phyloP scores from a whole-genome alignment of 441 rosid species.

The Arabidopsis hybrid region DNA sequence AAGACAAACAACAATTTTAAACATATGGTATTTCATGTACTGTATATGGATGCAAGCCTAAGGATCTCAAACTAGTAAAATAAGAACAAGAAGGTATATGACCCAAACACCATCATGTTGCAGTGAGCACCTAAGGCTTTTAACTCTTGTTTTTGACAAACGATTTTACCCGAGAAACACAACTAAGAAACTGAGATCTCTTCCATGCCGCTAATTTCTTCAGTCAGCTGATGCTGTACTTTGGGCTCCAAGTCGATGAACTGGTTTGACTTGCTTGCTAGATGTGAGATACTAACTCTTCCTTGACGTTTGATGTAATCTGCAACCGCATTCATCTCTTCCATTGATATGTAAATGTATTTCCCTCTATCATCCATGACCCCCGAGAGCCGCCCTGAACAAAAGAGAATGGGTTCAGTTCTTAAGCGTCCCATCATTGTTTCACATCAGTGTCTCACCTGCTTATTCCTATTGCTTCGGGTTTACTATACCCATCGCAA shows the following conservation, averaged over 20 bases:
- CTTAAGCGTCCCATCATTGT: not conserved
- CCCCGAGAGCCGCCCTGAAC: conserved; percentile 84
- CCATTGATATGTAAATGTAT: conserved; percentile 91
- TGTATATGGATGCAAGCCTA: conserved; percentile 14
- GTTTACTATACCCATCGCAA: not conserved
- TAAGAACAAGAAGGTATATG: conserved; percentile 24
- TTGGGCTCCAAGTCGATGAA: conserved; percentile 96
- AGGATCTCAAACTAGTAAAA: conserved; percentile 26
- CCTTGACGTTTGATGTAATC: conserved; percentile 92
- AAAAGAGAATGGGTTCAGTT: conserved; percentile 5
- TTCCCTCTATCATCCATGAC: conserved; percentile 98
- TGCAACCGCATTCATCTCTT: conserved; percentile 95
- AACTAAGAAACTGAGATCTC: conserved; percentile 52
- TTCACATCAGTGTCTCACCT: conserved; percentile 7
- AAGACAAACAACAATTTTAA: not conserved
- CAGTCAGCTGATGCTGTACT: conserved; percentile 50
- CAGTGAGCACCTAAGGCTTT: conserved; percentile 9
- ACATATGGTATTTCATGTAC: conserved; percentile 5
- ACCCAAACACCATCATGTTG: conserved; percentile 27
- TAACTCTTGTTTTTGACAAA: conserved; percentile 15
- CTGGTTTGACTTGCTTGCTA: conserved; percentile 96
- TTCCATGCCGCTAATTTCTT: conserved; percentile 60
- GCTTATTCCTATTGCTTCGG: conserved; percentile 1
- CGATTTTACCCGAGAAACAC: not conserved
- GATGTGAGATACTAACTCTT: conserved; percentile 91